These are phyloP conservation scores for Candida chilensis DNA, from an alignment of 805 yeast species.

Conservation along the genomic window DNA sequence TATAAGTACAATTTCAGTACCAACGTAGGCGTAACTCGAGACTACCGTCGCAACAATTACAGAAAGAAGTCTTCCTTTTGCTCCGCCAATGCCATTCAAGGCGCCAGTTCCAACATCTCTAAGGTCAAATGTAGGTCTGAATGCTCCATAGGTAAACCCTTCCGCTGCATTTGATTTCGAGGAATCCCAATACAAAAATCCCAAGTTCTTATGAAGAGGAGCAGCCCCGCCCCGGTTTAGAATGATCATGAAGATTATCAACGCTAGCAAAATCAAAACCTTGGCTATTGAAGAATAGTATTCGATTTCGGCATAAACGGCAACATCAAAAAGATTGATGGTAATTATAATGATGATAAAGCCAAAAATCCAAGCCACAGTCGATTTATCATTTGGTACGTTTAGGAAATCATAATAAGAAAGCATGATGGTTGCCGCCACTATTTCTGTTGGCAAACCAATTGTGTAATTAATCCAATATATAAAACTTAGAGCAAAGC, in stretches of 20 bases:
- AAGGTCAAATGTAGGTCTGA: constrained; percentile 64
- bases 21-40: constrained; percentile 70
- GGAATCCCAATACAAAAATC: constrained; percentile 63
- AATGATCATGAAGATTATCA: constrained; percentile 57
- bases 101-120: constrained; percentile 52
- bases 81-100: constrained; percentile 48
- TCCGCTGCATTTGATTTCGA: constrained; percentile 37
- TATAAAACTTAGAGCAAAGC: constrained; percentile 64
- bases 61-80: constrained; percentile 51
- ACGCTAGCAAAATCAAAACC: constrained; percentile 37
- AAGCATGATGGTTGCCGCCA: constrained; percentile 72
- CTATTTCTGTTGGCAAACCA: constrained; percentile 72
- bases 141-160: constrained; percentile 55
- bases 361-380: constrained; percentile 54
- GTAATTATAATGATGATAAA: constrained; percentile 35
- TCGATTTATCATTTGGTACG: constrained; percentile 38
- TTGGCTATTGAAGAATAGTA: constrained; percentile 53
- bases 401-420: constrained; percentile 52
- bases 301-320: constrained; percentile 69
- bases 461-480: constrained; percentile 68
- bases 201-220: constrained; percentile 34
- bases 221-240: constrained; percentile 51
- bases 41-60: constrained; percentile 52
- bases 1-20: constrained; percentile 74
- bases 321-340: constrained; percentile 58